phyloP scores from a whole-genome alignment of 164 flowering plant genomes.

The Sedum album region DNA sequence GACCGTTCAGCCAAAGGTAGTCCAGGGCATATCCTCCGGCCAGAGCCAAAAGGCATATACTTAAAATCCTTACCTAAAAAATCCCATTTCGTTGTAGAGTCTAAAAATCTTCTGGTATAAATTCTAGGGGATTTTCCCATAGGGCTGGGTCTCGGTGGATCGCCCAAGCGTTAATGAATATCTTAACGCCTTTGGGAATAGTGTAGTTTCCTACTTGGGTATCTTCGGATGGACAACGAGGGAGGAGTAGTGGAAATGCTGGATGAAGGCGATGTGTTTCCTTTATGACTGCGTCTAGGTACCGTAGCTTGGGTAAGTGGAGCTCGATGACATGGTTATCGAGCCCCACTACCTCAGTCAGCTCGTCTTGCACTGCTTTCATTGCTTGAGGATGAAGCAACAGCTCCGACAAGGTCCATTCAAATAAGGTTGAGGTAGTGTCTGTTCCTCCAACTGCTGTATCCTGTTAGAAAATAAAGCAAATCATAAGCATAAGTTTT shows the following conservation, averaged over 20 bases:
- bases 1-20: slow-evolving; percentile 31
- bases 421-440: slow-evolving; percentile 19
- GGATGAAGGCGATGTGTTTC: slow-evolving; percentile 35
- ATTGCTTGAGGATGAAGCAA: slow-evolving; percentile 22
- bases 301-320: slow-evolving; percentile 21
- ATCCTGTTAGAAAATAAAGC: slow-evolving; percentile 20
- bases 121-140: slow-evolving; percentile 27
- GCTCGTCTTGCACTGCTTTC: slow-evolving; percentile 24
- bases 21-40: slow-evolving; percentile 47
- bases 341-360: slow-evolving; percentile 17
- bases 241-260: slow-evolving; percentile 21
- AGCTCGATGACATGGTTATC: slow-evolving; percentile 26
- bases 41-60: slow-evolving; percentile 49
- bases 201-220: slow-evolving; percentile 26
- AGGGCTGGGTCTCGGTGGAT: slow-evolving; percentile 40
- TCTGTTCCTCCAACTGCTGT: slow-evolving; percentile 29
- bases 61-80: slow-evolving; percentile 25
- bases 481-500: background rate
- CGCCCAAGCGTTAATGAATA: slow-evolving; percentile 34
- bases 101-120: slow-evolving; percentile 36
- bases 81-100: slow-evolving; percentile 13
- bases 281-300: slow-evolving; percentile 29
- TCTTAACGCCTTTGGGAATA: slow-evolving; percentile 21
- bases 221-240: slow-evolving; percentile 12
- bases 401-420: slow-evolving; percentile 32